Percentiles rank a stretch among this genome's conserved stretches.
These are phyloP conservation scores for Penicillium paxilli DNA, from an alignment of 495 filamentous ascomycete genomes.

Conservation along the genomic window DNA sequence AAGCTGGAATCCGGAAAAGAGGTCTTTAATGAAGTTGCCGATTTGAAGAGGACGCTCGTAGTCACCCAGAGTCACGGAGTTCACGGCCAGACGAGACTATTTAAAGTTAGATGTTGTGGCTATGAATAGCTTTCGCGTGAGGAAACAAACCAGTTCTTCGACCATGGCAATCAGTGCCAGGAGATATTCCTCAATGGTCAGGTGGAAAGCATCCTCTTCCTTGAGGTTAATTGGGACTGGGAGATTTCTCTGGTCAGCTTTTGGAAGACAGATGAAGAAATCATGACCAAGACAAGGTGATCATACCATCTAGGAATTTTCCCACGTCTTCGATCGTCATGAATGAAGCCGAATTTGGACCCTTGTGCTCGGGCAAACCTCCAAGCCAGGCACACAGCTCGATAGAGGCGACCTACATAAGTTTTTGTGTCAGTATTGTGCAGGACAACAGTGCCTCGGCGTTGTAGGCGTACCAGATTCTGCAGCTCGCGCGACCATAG, in stretches of 20 bases:
- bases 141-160: slow-evolving; percentile 71
- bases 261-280: too few relatives aligned
- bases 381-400: slow-evolving; percentile 79
- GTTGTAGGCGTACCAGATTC: slow-evolving; percentile 57
- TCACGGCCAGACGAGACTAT: slow-evolving; percentile 84
- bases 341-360: slow-evolving; percentile 49
- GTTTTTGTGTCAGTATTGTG: not conserved
- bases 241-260: too few relatives aligned
- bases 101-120: not conserved
- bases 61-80: slow-evolving; percentile 92
- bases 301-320: slow-evolving; percentile 66
- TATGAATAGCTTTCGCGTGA: not conserved
- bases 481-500: slow-evolving; percentile 85
- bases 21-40: slow-evolving; percentile 88
- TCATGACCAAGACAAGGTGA: not conserved
- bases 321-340: slow-evolving; percentile 88
- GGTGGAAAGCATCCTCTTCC: slow-evolving; percentile 84
- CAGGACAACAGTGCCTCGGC: not conserved
- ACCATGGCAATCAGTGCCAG: slow-evolving; percentile 80
- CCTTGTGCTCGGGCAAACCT: slow-evolving; percentile 52
- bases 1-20: slow-evolving; percentile 94
- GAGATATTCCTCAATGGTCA: slow-evolving; percentile 96
- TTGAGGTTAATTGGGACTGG: slow-evolving; percentile 95
- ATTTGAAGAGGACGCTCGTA: slow-evolving; percentile 80
- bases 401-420: slow-evolving; percentile 59